Conservation (phyloP, 208 protist species). For the Spongospora subterranea region DNA sequence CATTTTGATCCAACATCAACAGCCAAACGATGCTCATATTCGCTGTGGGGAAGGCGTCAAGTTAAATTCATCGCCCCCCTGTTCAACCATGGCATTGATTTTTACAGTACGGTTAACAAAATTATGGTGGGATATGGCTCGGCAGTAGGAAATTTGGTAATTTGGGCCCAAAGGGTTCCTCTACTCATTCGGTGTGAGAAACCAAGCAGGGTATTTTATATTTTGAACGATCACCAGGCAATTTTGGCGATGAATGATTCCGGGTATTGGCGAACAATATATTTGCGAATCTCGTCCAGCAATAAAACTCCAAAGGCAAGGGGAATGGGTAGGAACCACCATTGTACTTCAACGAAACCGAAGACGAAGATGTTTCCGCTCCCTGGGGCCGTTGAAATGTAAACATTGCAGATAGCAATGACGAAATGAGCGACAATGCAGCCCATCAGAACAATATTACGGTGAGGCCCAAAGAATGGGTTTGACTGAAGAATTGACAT, state of each 20-base stretch:
- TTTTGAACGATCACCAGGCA: constrained; percentile 39
- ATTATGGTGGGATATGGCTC: too few species aligned
- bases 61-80: too few species aligned
- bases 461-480: neutral
- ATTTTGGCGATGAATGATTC: neutral
- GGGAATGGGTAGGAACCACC: neutral
- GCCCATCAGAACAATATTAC: neutral
- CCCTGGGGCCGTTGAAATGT: neutral
- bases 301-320: neutral
- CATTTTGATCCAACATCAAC: too few species aligned
- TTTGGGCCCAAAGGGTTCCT: too few species aligned
- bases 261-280: neutral
- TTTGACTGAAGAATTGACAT: constrained; percentile 3
- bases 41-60: too few species aligned
- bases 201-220: too few species aligned
- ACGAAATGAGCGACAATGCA: neutral
- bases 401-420: neutral
- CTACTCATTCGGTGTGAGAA: too few species aligned
- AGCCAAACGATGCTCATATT: too few species aligned
- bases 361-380: neutral
- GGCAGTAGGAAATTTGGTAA: too few species aligned
- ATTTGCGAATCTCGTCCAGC: neutral
- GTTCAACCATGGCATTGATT: too few species aligned
- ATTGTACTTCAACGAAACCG: neutral
- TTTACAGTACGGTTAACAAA: too few species aligned